Percentiles rank a stretch among this genome's conserved stretches.
These are phyloP conservation scores for Psidium guajava DNA, from an alignment of 345 rosid species.

Conservation along the genomic window DNA sequence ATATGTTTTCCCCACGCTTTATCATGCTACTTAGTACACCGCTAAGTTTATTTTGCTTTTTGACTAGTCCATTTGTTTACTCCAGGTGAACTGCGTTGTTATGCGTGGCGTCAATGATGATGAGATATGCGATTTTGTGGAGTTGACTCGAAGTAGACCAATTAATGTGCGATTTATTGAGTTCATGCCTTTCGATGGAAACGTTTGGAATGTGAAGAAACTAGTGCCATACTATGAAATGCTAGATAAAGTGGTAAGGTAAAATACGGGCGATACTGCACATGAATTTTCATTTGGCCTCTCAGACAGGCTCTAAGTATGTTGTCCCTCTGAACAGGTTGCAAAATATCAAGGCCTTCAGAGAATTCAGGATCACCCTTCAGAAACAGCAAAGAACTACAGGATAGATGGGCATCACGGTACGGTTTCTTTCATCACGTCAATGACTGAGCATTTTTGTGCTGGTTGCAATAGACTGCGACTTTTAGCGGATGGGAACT, in stretches of 20 bases:
- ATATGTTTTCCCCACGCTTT: not conserved
- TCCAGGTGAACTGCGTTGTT: slow-evolving; percentile 84
- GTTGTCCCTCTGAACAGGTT: slow-evolving; percentile 21
- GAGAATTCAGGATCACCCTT: slow-evolving; percentile 69
- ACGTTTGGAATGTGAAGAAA: slow-evolving; percentile 92
- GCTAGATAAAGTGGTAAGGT: slow-evolving; percentile 95
- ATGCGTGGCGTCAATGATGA: slow-evolving; percentile 96
- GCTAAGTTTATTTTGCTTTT: not conserved
- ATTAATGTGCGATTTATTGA: slow-evolving; percentile 90
- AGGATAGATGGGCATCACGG: slow-evolving; percentile 75
- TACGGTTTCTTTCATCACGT: slow-evolving; percentile 85
- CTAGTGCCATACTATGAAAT: slow-evolving; percentile 69
- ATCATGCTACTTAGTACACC: not conserved
- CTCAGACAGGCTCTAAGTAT: not conserved
- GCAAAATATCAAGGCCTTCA: slow-evolving; percentile 35
- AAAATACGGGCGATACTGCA: slow-evolving; percentile 19
- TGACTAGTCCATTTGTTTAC: not conserved
- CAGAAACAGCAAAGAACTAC: slow-evolving; percentile 91
- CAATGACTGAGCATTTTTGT: slow-evolving; percentile 97
- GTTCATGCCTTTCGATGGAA: slow-evolving; percentile 99
- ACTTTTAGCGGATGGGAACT: slow-evolving; percentile 94
- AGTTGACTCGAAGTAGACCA: slow-evolving; percentile 66
- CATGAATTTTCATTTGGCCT: not conserved
- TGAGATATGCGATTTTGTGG: slow-evolving; percentile 90
- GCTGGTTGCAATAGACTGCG: slow-evolving; percentile 96